Conservation (phyloP, 129 eudicot genomes). For the Artemisia tridentata region DNA sequence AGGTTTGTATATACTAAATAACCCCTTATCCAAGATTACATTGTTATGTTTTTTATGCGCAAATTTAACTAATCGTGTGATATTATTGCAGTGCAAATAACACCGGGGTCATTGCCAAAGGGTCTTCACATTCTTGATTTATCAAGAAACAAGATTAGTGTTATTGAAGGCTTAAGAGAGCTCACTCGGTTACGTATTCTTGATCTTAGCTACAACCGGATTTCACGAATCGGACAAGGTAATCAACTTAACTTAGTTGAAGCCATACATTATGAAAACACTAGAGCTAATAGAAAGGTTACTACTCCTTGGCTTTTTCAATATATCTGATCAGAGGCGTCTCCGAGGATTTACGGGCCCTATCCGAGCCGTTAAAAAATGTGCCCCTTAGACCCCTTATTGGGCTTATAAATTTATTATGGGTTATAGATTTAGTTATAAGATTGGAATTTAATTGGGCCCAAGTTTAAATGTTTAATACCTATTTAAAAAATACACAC, state of each 20-base stretch:
- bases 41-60: neutral
- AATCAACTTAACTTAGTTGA: constrained; percentile 12
- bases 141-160: constrained; percentile 76
- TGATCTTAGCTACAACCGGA: constrained; percentile 76
- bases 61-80: neutral
- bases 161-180: constrained; percentile 83
- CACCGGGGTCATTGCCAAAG: constrained; percentile 74
- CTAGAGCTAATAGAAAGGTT: neutral
- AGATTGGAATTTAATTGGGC: no score
- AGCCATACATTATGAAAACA: neutral
- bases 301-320: neutral
- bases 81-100: constrained; percentile 54
- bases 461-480: no score
- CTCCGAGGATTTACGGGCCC: no score
- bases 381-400: no score
- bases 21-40: neutral
- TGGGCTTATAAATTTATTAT: no score
- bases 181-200: constrained; percentile 72
- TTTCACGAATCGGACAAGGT: constrained; percentile 88
- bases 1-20: constrained; percentile 36
- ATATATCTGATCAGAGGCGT: no score
- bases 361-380: no score
- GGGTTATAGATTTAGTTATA: no score
- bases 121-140: constrained; percentile 82
- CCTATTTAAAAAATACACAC: no score